Conservation (phyloP, 192 early-diverging fungal species). For the Coemansia sp. region DNA sequence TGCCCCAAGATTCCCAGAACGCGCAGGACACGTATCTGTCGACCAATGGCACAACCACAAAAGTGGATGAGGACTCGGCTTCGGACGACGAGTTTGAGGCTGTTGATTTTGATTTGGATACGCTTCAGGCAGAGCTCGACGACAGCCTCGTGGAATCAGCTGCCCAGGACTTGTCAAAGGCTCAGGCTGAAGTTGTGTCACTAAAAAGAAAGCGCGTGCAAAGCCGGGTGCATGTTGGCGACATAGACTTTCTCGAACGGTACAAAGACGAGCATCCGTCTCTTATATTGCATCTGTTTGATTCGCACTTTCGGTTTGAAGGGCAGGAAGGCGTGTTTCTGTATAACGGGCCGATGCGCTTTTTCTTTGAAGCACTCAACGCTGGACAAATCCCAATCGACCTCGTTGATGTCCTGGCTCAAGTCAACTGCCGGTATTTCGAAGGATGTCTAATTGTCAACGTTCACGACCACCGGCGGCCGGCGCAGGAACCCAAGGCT, state of each 20-base stretch:
- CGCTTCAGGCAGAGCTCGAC: slow-evolving; percentile 28
- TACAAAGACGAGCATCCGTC: slow-evolving; percentile 62
- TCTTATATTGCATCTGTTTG: slow-evolving; percentile 65
- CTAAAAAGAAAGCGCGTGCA: slow-evolving; percentile 19
- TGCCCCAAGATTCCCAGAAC: slow-evolving; percentile 9
- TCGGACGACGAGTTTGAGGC: slow-evolving; percentile 56
- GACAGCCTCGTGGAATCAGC: slow-evolving; percentile 5
- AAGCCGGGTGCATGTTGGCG: slow-evolving; percentile 33
- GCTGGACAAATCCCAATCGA: slow-evolving; percentile 63
- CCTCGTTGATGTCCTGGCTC: slow-evolving; percentile 68
- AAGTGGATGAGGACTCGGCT: slow-evolving; percentile 43
- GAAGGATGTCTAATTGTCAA: slow-evolving; percentile 72
- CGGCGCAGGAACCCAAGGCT: slow-evolving; percentile 28
- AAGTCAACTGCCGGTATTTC: slow-evolving; percentile 55
- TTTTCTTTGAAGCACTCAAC: slow-evolving; percentile 58
- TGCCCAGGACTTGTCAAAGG: background rate
- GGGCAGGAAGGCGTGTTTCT: slow-evolving; percentile 58
- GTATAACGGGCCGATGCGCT: slow-evolving; percentile 55
- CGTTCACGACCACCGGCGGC: slow-evolving; percentile 67
- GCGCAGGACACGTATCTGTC: background rate
- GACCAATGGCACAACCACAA: slow-evolving; percentile 21
- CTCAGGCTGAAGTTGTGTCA: background rate
- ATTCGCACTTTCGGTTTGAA: slow-evolving; percentile 77
- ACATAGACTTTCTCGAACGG: slow-evolving; percentile 37
- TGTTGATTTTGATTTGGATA: slow-evolving; percentile 40